Conservation (phyloP, 257 asterid species). For the Apocynum venetum region DNA sequence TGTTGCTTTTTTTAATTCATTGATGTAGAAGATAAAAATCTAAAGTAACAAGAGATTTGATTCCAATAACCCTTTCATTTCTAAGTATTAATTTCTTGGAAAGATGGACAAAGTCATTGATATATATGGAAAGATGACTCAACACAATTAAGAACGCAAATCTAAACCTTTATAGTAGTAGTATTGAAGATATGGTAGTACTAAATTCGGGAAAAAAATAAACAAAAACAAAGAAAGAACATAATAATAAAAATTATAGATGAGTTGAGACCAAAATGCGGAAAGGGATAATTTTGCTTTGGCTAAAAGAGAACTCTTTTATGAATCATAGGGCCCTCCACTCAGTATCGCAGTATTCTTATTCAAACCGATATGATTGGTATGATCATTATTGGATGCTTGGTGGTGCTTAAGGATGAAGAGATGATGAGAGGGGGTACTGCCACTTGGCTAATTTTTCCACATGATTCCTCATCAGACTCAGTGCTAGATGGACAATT, state of each 20-base stretch:
- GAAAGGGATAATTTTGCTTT: slow-evolving; percentile 7
- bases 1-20: neutral
- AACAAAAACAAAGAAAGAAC: neutral
- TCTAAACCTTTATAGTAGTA: slow-evolving; percentile 6
- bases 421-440: slow-evolving; percentile 8
- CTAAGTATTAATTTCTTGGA: neutral
- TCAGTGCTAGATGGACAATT: too few relatives aligned
- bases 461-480: slow-evolving; percentile 11
- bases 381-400: neutral
- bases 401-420: neutral
- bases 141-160: slow-evolving; percentile 10
- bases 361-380: slow-evolving; percentile 3
- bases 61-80: too few relatives aligned
- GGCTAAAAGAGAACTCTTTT: neutral
- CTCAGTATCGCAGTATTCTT: neutral
- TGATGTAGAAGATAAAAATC: too few relatives aligned
- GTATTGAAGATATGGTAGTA: neutral
- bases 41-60: too few relatives aligned
- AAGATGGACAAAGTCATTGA: slow-evolving; percentile 4
- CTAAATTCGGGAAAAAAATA: neutral
- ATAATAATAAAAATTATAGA: neutral
- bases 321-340: slow-evolving; percentile 12
- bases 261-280: slow-evolving; percentile 3
- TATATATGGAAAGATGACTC: neutral
- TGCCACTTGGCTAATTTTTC: slow-evolving; percentile 13